Percentiles rank a stretch among this genome's conserved stretches.
Conservation (phyloP, 78 protist species). For the Planoprotostelium fungivorum region DNA sequence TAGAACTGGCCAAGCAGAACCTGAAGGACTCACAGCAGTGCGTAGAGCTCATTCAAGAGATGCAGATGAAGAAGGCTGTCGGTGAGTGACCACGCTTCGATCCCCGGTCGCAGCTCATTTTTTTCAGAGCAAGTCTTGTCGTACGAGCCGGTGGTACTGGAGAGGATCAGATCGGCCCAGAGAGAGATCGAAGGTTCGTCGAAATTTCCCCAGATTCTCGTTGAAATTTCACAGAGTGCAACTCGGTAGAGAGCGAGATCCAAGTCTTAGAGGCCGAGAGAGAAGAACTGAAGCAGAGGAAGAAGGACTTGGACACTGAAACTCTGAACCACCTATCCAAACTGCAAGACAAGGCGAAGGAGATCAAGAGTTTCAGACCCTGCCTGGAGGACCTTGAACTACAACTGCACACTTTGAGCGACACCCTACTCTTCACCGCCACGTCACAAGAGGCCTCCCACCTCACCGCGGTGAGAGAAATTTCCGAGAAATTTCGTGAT, state of each 20-base stretch:
- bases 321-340: background rate
- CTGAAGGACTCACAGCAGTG: background rate
- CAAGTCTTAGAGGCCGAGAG: background rate
- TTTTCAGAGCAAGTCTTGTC: background rate
- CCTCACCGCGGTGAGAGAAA: too few relatives aligned
- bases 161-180: background rate
- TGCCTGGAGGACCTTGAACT: too few relatives aligned
- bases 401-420: too few relatives aligned
- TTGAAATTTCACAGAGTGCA: background rate
- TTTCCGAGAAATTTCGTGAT: too few relatives aligned
- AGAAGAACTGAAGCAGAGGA: background rate
- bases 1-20: background rate
- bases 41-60: background rate
- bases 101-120: too few relatives aligned
- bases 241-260: background rate
- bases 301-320: background rate
- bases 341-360: background rate
- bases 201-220: too few relatives aligned
- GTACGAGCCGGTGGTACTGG: background rate
- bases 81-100: background rate
- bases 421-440: too few relatives aligned
- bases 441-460: too few relatives aligned
- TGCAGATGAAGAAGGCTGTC: background rate
- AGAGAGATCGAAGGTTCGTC: background rate
- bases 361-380: too few relatives aligned